Conservation (phyloP, 2,329 filamentous ascomycete species). For the Coniella vitis region DNA sequence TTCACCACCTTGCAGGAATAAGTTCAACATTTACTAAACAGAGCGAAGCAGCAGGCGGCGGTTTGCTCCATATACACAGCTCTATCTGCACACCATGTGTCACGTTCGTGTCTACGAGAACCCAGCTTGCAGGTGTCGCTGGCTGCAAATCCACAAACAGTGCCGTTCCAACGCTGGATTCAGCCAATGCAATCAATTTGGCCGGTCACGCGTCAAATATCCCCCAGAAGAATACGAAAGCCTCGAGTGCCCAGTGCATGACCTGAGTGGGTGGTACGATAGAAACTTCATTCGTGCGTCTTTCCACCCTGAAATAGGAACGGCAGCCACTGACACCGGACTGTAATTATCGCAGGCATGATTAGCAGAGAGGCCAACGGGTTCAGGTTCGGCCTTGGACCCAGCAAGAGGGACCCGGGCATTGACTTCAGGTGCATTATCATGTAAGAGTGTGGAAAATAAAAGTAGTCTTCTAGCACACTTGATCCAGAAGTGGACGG, state of each 20-base stretch:
- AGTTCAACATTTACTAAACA: no score
- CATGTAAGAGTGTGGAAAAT: conserved; percentile 27
- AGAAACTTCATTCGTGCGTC: conserved; percentile 33
- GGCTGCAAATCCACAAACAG: conserved; percentile 39
- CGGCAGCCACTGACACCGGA: neutral
- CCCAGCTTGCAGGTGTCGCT: conserved; percentile 44
- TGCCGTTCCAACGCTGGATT: conserved; percentile 47
- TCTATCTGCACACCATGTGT: conserved; percentile 31
- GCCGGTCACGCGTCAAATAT: conserved; percentile 30
- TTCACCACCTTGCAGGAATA: no score
- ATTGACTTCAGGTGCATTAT: conserved; percentile 30
- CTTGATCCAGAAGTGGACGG: no score
- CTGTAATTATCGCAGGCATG: conserved; percentile 23
- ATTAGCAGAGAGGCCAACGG: conserved; percentile 37
- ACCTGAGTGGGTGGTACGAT: conserved; percentile 36
- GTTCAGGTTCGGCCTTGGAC: conserved; percentile 42
- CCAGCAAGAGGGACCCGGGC: conserved; percentile 30
- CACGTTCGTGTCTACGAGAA: conserved; percentile 40
- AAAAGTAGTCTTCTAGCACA: neutral
- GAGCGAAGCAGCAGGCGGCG: no score
- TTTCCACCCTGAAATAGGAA: no score
- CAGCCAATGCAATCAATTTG: conserved; percentile 38
- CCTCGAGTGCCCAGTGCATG: conserved; percentile 37
- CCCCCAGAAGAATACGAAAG: conserved; percentile 26
- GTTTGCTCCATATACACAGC: neutral